Conservation (phyloP, 139 green algal genomes). For the Auxenochlorella pyrenoidosa region DNA sequence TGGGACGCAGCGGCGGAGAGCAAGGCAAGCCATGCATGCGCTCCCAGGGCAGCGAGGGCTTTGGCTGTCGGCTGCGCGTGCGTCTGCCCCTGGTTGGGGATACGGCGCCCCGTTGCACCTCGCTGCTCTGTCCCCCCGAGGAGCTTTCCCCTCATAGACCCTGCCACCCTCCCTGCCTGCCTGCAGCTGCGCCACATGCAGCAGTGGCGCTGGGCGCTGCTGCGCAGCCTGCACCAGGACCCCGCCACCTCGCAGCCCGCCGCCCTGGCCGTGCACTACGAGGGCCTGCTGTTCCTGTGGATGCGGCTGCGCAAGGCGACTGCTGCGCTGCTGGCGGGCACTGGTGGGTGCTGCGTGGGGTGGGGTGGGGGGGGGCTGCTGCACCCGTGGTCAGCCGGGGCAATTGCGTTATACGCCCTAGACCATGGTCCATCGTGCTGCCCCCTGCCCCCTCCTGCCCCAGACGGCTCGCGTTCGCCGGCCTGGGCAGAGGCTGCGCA, state of each 20-base stretch:
- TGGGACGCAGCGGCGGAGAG: not conserved
- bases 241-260: constrained; percentile 1
- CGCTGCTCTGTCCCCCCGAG: too few relatives aligned
- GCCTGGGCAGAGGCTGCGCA: not conserved
- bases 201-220: constrained; percentile 59
- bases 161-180: too few relatives aligned
- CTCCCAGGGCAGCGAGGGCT: too few relatives aligned
- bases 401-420: not conserved
- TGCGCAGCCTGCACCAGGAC: constrained; percentile 54
- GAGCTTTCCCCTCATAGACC: too few relatives aligned
- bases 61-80: not conserved
- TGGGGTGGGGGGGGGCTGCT: not conserved
- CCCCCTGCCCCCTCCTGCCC: too few relatives aligned
- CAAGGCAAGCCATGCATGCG: not conserved
- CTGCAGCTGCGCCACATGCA: constrained; percentile 55
- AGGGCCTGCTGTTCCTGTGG: constrained; percentile 71
- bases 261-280: constrained; percentile 34
- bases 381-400: not conserved
- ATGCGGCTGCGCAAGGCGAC: constrained; percentile 59
- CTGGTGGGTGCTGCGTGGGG: not conserved
- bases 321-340: constrained; percentile 32
- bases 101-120: too few relatives aligned
- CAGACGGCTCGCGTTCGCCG: not conserved
- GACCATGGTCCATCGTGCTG: not conserved
- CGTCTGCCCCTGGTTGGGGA: too few relatives aligned